Evolutionary conservation across 2,329 filamentous ascomycete genomes (phyloP).

Genomic region (Aspergillus niger): DNA sequence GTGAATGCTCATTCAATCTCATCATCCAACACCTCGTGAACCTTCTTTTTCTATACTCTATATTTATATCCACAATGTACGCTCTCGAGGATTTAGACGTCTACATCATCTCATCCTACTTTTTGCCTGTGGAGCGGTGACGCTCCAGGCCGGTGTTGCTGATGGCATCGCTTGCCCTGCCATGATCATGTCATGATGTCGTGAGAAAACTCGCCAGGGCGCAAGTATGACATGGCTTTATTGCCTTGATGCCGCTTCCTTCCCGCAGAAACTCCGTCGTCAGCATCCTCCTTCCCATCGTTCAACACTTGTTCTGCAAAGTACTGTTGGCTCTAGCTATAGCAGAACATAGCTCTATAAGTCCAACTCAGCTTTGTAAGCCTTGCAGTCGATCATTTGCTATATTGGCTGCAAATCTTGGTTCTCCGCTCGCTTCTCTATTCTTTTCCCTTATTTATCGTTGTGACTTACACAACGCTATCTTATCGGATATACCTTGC

Average conservation of each 20-base stretch:
- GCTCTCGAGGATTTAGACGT: too few species aligned
- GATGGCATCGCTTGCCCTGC: too few species aligned
- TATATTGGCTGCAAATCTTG: neutral
- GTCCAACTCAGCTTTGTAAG: neutral
- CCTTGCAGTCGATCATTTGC: neutral
- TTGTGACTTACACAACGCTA: neutral
- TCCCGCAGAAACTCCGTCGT: neutral
- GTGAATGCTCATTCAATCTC: too few species aligned
- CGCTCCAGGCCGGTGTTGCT: too few species aligned
- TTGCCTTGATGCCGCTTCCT: neutral
- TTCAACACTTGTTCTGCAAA: neutral
- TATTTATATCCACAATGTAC: too few species aligned
- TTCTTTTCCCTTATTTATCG: neutral
- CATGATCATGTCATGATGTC: neutral
- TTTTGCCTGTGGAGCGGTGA: too few species aligned
- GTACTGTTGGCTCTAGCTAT: neutral
- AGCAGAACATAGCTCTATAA: neutral
- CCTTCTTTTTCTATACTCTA: too few species aligned
- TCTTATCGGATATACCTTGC: too few species aligned
- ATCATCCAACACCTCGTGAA: too few species aligned
- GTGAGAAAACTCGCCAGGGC: neutral
- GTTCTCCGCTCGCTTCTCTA: neutral
- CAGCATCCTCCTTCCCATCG: neutral
- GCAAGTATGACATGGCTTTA: neutral
- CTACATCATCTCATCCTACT: too few species aligned